Evolutionary conservation across 2,329 filamentous ascomycete species (phyloP).

Genomic region (Penicillium sp.): DNA sequence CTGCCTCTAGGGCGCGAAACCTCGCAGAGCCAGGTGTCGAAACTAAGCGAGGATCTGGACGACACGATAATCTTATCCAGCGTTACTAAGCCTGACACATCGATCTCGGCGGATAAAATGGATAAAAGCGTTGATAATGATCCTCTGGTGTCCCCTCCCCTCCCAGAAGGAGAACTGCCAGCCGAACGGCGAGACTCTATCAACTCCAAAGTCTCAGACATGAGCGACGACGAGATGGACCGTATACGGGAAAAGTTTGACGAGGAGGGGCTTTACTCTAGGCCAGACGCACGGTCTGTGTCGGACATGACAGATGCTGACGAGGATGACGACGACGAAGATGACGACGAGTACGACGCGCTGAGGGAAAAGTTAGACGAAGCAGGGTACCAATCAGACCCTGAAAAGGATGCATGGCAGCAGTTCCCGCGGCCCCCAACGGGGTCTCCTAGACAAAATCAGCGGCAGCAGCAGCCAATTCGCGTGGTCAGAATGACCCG

Average conservation of each 20-base stretch:
- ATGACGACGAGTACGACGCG: conserved; percentile 1
- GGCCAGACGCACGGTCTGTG: conserved; percentile 1
- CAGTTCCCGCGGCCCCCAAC: not conserved
- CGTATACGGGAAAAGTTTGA: conserved; percentile 12
- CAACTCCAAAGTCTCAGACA: conserved; percentile 12
- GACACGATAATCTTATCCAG: not conserved
- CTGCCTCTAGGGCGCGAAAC: not conserved
- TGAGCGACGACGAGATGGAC: conserved; percentile 13
- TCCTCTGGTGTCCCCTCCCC: conserved; percentile 1
- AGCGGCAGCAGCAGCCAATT: conserved; percentile 2
- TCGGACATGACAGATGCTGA: conserved; percentile 7
- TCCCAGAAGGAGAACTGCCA: not conserved
- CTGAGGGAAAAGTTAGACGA: conserved; percentile 12
- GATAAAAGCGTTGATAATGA: not conserved
- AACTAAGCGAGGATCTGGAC: not conserved
- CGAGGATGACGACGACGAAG: conserved; percentile 4
- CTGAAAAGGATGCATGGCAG: conserved; percentile 1
- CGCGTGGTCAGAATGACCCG: conserved; percentile 10
- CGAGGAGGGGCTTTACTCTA: conserved; percentile 10
- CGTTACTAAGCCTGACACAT: not conserved
- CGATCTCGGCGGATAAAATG: not conserved
- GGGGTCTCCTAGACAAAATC: not conserved
- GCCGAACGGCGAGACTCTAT: conserved; percentile 5
- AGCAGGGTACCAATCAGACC: conserved; percentile 1
- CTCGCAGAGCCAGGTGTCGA: not conserved